phyloP scores from a whole-genome alignment of 2,329 filamentous ascomycete genomes.

The Trichoderma brevicompactum region DNA sequence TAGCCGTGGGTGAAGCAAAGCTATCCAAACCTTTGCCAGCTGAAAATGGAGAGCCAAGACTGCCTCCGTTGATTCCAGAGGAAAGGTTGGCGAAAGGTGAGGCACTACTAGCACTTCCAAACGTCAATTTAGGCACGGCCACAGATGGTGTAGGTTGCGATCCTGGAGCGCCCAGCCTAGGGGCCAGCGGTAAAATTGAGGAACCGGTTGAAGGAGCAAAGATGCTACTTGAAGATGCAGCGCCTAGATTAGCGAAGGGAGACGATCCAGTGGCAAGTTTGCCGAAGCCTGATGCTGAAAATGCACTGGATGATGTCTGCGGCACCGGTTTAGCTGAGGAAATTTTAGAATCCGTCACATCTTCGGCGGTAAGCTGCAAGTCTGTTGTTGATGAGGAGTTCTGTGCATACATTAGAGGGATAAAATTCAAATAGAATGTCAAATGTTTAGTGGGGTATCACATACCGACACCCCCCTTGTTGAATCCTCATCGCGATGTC shows the following conservation, averaged over 20 bases:
- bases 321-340: slow-evolving; percentile 36
- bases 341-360: slow-evolving; percentile 35
- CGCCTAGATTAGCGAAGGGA: slow-evolving; percentile 64
- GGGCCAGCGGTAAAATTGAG: slow-evolving; percentile 40
- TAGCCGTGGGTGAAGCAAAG: slow-evolving; percentile 68
- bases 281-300: slow-evolving; percentile 70
- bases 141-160: slow-evolving; percentile 35
- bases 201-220: slow-evolving; percentile 54
- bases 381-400: slow-evolving; percentile 18
- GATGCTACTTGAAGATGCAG: slow-evolving; percentile 49
- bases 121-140: slow-evolving; percentile 53
- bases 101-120: slow-evolving; percentile 47
- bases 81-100: slow-evolving; percentile 56
- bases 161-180: slow-evolving; percentile 32
- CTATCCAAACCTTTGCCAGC: slow-evolving; percentile 59
- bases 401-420: slow-evolving; percentile 12
- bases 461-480: slow-evolving; percentile 43
- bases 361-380: slow-evolving; percentile 9
- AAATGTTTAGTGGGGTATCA: slow-evolving; percentile 13
- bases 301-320: slow-evolving; percentile 62
- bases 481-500: slow-evolving; percentile 58
- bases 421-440: not conserved
- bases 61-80: slow-evolving; percentile 54
- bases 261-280: slow-evolving; percentile 67
- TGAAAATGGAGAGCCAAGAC: slow-evolving; percentile 45